phyloP scores from a whole-genome alignment of 169 alveolate genomes.

The Eimeria necatrix region DNA sequence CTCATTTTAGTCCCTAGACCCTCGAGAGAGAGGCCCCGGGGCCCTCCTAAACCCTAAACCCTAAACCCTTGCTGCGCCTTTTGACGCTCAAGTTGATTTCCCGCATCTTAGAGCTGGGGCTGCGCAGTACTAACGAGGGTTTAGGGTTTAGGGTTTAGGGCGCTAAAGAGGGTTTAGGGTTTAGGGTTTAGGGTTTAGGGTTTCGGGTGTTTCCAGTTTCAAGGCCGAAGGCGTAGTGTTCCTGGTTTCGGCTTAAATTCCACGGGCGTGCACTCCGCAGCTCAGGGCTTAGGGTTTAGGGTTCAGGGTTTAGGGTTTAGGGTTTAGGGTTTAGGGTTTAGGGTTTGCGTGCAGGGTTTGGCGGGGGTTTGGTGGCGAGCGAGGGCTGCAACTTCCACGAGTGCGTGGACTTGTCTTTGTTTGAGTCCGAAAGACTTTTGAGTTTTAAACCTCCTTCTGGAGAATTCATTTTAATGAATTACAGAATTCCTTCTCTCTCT shows the following conservation, averaged over 20 bases:
- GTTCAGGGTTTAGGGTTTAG: neutral
- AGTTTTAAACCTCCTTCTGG: slow-evolving; percentile 98
- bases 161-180: neutral
- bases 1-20: too few species aligned
- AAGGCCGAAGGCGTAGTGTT: too few species aligned
- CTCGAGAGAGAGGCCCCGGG: too few species aligned
- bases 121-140: neutral
- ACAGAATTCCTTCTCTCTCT: slow-evolving; percentile 90
- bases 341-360: neutral
- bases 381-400: slow-evolving; percentile 97
- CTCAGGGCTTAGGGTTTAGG: neutral
- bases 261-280: neutral
- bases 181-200: neutral
- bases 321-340: neutral
- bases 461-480: slow-evolving; percentile 97
- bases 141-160: neutral
- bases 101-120: too few species aligned
- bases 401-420: slow-evolving; percentile 95
- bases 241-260: neutral
- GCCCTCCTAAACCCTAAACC: too few species aligned
- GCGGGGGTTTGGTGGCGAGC: neutral
- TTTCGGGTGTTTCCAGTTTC: neutral
- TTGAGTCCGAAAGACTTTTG: slow-evolving; percentile 90
- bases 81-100: too few species aligned
- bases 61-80: slow-evolving; percentile 10